Conservation (phyloP, 2,329 filamentous ascomycete species). For the Epichloe amarillans region DNA sequence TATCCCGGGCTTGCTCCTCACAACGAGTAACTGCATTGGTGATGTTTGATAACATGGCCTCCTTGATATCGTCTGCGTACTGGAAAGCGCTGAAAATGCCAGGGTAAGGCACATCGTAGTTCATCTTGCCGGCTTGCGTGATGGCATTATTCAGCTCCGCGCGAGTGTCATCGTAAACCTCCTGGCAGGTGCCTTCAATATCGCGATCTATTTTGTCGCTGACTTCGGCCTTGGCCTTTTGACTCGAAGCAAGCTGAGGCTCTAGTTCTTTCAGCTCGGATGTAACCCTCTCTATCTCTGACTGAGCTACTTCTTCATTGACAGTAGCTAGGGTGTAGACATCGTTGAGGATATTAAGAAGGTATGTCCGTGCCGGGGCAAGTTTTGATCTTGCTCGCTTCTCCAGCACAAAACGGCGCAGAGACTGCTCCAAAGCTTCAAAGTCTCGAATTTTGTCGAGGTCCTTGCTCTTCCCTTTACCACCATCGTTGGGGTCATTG, state of each 20-base stretch:
- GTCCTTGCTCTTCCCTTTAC: slow-evolving; percentile 71
- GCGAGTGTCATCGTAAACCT: slow-evolving; percentile 76
- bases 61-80: slow-evolving; percentile 86
- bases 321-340: slow-evolving; percentile 70
- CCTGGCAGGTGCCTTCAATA: slow-evolving; percentile 73
- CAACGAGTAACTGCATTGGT: slow-evolving; percentile 63
- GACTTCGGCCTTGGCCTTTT: slow-evolving; percentile 65
- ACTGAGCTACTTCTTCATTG: slow-evolving; percentile 75
- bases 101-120: slow-evolving; percentile 75
- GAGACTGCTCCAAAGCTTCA: slow-evolving; percentile 72
- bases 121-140: slow-evolving; percentile 56
- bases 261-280: slow-evolving; percentile 71
- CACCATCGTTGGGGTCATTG: slow-evolving; percentile 38
- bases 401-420: slow-evolving; percentile 87
- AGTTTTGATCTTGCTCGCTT: slow-evolving; percentile 92
- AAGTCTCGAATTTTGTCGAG: slow-evolving; percentile 84
- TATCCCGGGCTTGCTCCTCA: slow-evolving; percentile 71
- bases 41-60: slow-evolving; percentile 83
- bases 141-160: slow-evolving; percentile 65
- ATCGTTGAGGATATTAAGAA: slow-evolving; percentile 85
- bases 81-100: slow-evolving; percentile 76
- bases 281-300: slow-evolving; percentile 72
- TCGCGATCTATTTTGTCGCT: slow-evolving; percentile 68
- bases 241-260: slow-evolving; percentile 71
- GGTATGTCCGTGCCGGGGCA: slow-evolving; percentile 87